Evolutionary conservation across 805 yeast species (phyloP).

Genomic region (Helenozyma rhizophorensis): DNA sequence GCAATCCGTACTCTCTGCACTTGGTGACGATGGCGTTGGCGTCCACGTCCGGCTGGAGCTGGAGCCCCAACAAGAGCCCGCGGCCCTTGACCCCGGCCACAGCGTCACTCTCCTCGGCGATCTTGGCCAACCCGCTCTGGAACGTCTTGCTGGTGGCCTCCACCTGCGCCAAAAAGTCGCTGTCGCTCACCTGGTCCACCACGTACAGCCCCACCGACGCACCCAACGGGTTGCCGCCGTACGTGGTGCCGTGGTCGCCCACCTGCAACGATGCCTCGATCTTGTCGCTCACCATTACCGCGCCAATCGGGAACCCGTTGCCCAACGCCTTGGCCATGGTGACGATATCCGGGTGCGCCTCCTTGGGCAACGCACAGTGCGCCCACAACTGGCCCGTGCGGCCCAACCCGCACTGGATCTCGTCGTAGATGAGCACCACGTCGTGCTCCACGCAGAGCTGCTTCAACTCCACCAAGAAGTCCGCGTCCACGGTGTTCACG

Average conservation of each 20-base stretch:
- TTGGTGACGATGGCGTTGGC: conserved; percentile 60
- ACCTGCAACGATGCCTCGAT: conserved; percentile 70
- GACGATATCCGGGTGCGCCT: conserved; percentile 90
- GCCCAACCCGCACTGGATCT: conserved; percentile 95
- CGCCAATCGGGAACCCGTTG: conserved; percentile 95
- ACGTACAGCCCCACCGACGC: conserved; percentile 78
- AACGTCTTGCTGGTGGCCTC: conserved; percentile 56
- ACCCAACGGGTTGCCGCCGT: conserved; percentile 95
- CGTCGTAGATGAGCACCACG: conserved; percentile 84
- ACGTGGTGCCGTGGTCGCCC: conserved; percentile 98
- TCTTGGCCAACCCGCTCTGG: conserved; percentile 41
- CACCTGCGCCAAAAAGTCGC: conserved; percentile 59
- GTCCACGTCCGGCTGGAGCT: conserved; percentile 52
- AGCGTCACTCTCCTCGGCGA: conserved; percentile 54
- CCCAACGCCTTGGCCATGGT: conserved; percentile 97
- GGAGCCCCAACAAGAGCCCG: conserved; percentile 83
- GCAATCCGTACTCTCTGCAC: conserved; percentile 75
- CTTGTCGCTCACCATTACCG: conserved; percentile 78
- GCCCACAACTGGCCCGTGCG: conserved; percentile 95
- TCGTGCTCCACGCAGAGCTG: conserved; percentile 59
- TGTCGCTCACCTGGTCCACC: conserved; percentile 58
- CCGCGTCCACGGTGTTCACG: conserved; percentile 59
- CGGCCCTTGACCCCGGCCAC: conserved; percentile 77
- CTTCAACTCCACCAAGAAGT: conserved; percentile 64
- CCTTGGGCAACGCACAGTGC: conserved; percentile 66